Evolutionary conservation across 106 monocot genomes (phyloP), one percentile per base, ranked within the genome.

Genomic region (Platanthera guangdongensis): DNA sequence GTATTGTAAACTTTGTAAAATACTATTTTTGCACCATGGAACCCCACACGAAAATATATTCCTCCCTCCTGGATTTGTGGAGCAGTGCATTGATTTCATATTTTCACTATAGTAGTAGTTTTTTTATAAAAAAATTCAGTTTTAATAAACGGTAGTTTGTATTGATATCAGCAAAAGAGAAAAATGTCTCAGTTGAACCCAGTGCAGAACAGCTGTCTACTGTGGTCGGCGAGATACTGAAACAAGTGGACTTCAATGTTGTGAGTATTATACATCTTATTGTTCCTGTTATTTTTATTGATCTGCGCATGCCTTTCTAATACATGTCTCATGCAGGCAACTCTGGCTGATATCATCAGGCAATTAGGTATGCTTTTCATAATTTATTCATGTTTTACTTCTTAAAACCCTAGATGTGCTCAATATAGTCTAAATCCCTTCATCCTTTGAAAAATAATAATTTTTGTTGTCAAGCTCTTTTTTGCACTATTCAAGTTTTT

Each of bases 261-360:
- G 80, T 81, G 21, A 69, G 80, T 52, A 52, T 39, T 50, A 28
- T 4, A 46, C 39, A 52, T 4, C 39, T 45, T 30, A 70, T 28
- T 45, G 11, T 7, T 70, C 39, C 12, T 70, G 71, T 25, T 55
- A 16, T 18, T 59, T 59, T 60, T 39, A 39, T 39, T 57, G 47
- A 39, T 72, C 54, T 82, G 16, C 4, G 9, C 18, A 14, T 79
- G 51, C n/a, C 73, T 71, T 48, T 5, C 47, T 71, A 71, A 18
- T 67, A 52, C 84, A 39, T 19, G 47, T 75, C 8, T 39, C 19
- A 28, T 87, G 74, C 83, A 97, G 96, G 93, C 87, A 15, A 97
- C 96, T 48, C 80, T 97, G 75, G 90, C 93, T 77, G 96, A 97
- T 78, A 91, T 97, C 79, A 85, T 97, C 72, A 91, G 79, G 77